Evolutionary conservation across 257 asterid species (phyloP), one percentile per base, ranked within the genome.

Genomic region (Avicennia marina): DNA sequence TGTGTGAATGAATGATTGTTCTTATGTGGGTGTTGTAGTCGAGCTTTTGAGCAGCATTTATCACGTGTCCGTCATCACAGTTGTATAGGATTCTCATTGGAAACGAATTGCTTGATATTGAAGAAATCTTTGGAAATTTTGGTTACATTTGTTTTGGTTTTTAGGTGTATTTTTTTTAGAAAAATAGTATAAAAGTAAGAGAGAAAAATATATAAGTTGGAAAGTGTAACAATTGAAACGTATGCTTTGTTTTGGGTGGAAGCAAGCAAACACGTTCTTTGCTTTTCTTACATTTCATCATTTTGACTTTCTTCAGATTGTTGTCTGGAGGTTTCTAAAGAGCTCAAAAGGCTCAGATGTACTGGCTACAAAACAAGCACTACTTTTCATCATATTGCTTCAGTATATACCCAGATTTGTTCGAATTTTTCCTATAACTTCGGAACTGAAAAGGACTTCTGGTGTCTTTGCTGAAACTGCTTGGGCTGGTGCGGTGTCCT

Each of bases 401-500:
- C 99, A 93, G 80, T 93, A 93, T 53, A 58, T 89, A 49, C 96
- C 96, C 9, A 82, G 99, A 69, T 75, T 86, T 56, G 72, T 76
- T 32, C 83, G 96, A 44, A 66, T 93, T 15, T 43, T 75, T 58
- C 97, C 99, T 11, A 81, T 93, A 61, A 84, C 90, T 25, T 86
- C 97, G 11, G 99, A 93, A 72, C 51, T 93, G 77, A 93, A 93
- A 72, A 83, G 99, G 70, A 93, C 99, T 15, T 73, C 99, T 47
- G 99, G 99, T 67, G 95, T 93, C 72, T 93, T 93, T 71, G 99
- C 97, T 67, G 97, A 93, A 79, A 86, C 97, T 58, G 99, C 99
- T 15, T 93, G 97, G 97, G 99, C 95, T 72, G 99, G 99, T 72
- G 99, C 99, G 26, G 99, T 81, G 40, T 79, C 84, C 63, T 93